Conservation (phyloP, 306 rosid genomes). For the Begonia peltatifolia region DNA sequence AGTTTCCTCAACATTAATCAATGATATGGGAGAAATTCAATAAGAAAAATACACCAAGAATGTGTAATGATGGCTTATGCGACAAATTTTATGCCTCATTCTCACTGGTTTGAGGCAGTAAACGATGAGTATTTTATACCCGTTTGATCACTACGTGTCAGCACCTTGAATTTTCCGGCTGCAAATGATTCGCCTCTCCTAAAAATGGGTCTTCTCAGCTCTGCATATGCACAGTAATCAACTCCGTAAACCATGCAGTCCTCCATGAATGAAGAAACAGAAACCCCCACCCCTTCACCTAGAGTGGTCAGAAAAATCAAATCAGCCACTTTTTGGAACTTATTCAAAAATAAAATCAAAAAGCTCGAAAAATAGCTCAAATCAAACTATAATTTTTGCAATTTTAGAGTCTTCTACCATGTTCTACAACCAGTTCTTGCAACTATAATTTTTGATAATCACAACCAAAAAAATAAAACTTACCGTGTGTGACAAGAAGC, state of each 20-base stretch:
- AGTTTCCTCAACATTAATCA: background rate
- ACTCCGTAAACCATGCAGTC: constrained; percentile 34
- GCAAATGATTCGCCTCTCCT: constrained; percentile 16
- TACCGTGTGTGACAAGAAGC: constrained; percentile 93
- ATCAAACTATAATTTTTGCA: too few relatives aligned
- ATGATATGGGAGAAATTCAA: background rate
- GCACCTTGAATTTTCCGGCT: constrained; percentile 53
- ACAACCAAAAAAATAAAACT: background rate
- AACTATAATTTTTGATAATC: background rate
- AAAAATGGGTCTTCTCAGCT: constrained; percentile 52
- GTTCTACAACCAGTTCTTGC: background rate
- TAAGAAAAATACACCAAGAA: background rate
- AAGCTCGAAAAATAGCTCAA: background rate
- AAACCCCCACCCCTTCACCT: constrained; percentile 85
- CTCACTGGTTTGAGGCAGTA: constrained; percentile 1
- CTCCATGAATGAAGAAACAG: constrained; percentile 35
- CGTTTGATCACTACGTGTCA: constrained; percentile 20
- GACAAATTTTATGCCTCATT: background rate
- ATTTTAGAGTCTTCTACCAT: too few relatives aligned
- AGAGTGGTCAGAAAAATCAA: background rate
- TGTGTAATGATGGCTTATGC: constrained; percentile 1
- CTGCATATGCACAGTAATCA: constrained; percentile 57
- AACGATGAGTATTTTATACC: constrained; percentile 21
- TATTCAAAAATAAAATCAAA: background rate
- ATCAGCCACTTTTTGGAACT: background rate